Conservation (phyloP, 306 rosid genomes). For the Herpetospermum pedunculosum region DNA sequence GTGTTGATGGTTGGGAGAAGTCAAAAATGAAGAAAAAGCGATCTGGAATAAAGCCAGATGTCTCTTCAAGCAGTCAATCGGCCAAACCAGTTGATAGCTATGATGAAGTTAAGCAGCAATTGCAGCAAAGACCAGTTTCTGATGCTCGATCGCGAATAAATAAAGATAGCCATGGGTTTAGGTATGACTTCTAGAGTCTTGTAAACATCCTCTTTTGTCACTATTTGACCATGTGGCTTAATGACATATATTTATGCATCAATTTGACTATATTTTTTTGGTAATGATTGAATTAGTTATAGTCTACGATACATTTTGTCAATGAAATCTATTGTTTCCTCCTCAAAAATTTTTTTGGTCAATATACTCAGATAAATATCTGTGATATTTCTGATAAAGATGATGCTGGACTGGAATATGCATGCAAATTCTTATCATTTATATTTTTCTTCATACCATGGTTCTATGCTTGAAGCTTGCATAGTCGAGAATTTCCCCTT, state of each 20-base stretch:
- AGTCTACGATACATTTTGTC: background rate
- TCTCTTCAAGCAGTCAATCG: conserved; percentile 47
- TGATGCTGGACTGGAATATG: background rate
- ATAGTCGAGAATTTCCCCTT: conserved; percentile 2
- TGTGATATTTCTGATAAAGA: background rate
- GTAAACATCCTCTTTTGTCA: background rate
- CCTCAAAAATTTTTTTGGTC: no score
- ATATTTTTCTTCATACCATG: conserved; percentile 7
- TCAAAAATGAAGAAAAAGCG: conserved; percentile 93
- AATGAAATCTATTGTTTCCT: no score
- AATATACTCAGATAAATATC: background rate
- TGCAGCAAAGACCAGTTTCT: conserved; percentile 61
- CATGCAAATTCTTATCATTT: background rate
- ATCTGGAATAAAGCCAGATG: conserved; percentile 87
- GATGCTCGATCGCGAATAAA: conserved; percentile 74
- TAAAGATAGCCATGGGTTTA: conserved; percentile 77
- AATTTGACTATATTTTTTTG: background rate
- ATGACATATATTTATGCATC: background rate
- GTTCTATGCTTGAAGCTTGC: conserved; percentile 1
- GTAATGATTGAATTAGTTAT: background rate
- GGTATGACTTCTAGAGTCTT: conserved; percentile 39
- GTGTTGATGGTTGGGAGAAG: conserved; percentile 96
- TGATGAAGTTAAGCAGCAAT: conserved; percentile 81
- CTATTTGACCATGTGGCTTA: background rate
- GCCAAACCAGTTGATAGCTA: conserved; percentile 59